Evolutionary conservation across 2,329 filamentous ascomycete genomes (phyloP).

Genomic region (Botrytis cinerea): DNA sequence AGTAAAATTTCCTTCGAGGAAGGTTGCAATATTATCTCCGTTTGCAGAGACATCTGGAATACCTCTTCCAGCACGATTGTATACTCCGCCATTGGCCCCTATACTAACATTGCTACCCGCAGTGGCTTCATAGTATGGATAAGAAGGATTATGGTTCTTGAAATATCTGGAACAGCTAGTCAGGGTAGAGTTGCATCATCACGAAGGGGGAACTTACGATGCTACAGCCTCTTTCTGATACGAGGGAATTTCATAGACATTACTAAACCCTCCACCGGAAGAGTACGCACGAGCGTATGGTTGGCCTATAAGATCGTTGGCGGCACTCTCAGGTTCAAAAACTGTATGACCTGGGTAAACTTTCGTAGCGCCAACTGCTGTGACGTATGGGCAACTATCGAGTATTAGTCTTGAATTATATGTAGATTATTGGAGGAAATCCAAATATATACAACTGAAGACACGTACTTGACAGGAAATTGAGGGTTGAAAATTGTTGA

Average conservation of each 20-base stretch:
- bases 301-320: constrained; percentile 40
- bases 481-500: constrained; percentile 50
- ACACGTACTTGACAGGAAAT: constrained; percentile 40
- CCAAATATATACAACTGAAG: not conserved
- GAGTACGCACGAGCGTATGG: constrained; percentile 58
- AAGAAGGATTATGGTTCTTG: constrained; percentile 32
- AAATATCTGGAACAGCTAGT: constrained; percentile 31
- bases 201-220: not conserved
- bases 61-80: constrained; percentile 48
- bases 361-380: constrained; percentile 54
- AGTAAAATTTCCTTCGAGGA: not conserved
- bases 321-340: constrained; percentile 46
- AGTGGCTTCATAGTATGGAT: constrained; percentile 31
- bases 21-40: constrained; percentile 38
- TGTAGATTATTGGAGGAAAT: too few relatives aligned
- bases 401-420: not conserved
- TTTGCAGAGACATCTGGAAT: constrained; percentile 53
- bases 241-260: constrained; percentile 49
- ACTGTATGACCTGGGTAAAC: constrained; percentile 44
- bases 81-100: constrained; percentile 49
- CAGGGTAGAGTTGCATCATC: not conserved
- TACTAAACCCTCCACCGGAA: constrained; percentile 72
- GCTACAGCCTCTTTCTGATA: constrained; percentile 47
- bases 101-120: constrained; percentile 30
- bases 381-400: constrained; percentile 50